Evolutionary conservation across 306 rosid species (phyloP).

Genomic region (Hippophae rhamnoides): DNA sequence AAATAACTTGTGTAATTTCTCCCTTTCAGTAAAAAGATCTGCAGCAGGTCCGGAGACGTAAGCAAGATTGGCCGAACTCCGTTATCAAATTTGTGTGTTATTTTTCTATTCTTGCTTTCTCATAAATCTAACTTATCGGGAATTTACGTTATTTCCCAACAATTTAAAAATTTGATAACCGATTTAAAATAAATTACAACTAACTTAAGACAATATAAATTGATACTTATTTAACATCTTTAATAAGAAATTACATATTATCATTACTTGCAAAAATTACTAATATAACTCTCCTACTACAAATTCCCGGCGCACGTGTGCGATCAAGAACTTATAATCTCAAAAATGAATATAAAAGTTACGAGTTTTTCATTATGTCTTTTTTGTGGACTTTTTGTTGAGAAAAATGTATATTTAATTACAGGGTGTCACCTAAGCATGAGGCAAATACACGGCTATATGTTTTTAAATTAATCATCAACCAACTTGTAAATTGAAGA

Average conservation of each 20-base stretch:
- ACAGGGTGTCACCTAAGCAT: conserved; percentile 51
- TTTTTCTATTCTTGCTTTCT: too few relatives aligned
- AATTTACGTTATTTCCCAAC: too few relatives aligned
- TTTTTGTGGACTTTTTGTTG: conserved; percentile 28
- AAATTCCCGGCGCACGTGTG: conserved; percentile 45
- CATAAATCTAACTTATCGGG: too few relatives aligned
- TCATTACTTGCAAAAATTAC: conserved; percentile 14
- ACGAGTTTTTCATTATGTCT: conserved; percentile 7
- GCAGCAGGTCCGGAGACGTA: too few relatives aligned
- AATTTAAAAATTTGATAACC: too few relatives aligned
- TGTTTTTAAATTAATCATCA: conserved; percentile 12
- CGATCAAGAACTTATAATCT: conserved; percentile 48
- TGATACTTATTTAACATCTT: too few relatives aligned
- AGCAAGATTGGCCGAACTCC: too few relatives aligned
- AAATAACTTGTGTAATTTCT: too few relatives aligned
- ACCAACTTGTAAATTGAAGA: neutral
- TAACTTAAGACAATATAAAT: too few relatives aligned
- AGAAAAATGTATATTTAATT: conserved; percentile 38
- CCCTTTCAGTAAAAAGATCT: too few relatives aligned
- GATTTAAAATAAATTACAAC: too few relatives aligned
- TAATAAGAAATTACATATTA: neutral
- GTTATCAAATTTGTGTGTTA: too few relatives aligned
- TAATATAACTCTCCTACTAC: conserved; percentile 18
- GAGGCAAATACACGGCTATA: conserved; percentile 60
- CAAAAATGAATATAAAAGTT: neutral